Conservation (phyloP, 2,329 filamentous ascomycete species). For the Magnaporthales sp. region DNA sequence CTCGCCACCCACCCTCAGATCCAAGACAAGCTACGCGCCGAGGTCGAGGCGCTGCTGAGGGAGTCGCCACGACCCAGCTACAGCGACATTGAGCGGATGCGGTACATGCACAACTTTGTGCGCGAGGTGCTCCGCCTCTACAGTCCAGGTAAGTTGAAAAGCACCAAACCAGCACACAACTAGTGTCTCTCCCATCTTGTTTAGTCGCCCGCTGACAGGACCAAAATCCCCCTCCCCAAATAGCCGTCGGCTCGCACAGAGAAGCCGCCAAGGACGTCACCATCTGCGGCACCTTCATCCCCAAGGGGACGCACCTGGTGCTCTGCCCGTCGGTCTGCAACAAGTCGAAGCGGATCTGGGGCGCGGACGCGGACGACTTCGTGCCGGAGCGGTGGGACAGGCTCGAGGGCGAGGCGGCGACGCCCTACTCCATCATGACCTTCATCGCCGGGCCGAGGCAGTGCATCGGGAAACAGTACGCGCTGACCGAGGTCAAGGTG, state of each 20-base stretch:
- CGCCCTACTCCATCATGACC: conserved; percentile 19
- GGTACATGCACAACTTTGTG: conserved; percentile 25
- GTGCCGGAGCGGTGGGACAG: conserved; percentile 26
- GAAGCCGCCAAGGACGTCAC: conserved; percentile 11
- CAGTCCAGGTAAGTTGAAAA: conserved; percentile 17
- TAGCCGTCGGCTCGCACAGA: conserved; percentile 9
- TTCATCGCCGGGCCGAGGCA: conserved; percentile 20
- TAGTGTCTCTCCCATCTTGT: too few relatives aligned
- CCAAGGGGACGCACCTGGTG: conserved; percentile 25
- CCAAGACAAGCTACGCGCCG: conserved; percentile 21
- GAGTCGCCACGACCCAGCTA: conserved; percentile 17
- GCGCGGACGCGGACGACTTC: conserved; percentile 24
- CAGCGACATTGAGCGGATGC: conserved; percentile 13
- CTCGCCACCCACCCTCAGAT: conserved; percentile 22
- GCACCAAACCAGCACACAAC: too few relatives aligned
- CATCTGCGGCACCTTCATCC: conserved; percentile 17
- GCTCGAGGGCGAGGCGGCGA: conserved; percentile 15
- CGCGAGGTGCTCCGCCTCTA: conserved; percentile 25
- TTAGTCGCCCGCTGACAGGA: too few relatives aligned
- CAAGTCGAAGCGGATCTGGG: conserved; percentile 27
- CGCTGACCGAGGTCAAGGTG: conserved; percentile 17
- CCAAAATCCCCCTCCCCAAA: too few relatives aligned
- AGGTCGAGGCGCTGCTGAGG: conserved; percentile 28
- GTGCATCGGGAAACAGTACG: conserved; percentile 17
- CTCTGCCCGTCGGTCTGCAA: conserved; percentile 27